Evolutionary conservation across 1,139 yeast species (phyloP).

Genomic region (Zygosaccharomyces sapae): DNA sequence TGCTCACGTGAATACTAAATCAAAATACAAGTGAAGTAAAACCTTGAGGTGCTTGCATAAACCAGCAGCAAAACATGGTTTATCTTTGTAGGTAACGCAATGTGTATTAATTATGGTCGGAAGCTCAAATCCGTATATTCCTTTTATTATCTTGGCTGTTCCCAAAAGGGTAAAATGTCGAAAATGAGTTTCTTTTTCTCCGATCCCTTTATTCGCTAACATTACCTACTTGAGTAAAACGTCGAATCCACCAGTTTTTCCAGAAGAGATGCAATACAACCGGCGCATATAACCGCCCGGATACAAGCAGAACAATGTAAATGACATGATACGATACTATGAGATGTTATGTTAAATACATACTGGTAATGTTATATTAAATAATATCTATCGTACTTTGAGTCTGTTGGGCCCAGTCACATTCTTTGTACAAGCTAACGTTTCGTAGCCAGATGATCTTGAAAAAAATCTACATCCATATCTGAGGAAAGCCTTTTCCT

Average conservation of each 20-base stretch:
- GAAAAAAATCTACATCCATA: conserved; percentile 29
- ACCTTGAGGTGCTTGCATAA: background rate
- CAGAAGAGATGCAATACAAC: background rate
- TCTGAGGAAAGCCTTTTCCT: conserved; percentile 28
- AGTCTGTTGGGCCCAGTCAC: background rate
- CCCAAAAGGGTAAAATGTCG: conserved; percentile 5
- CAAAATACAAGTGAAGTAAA: background rate
- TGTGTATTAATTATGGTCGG: background rate
- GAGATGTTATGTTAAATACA: too few relatives aligned
- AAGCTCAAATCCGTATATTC: background rate
- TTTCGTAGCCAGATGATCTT: conserved; percentile 20
- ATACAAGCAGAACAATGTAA: background rate
- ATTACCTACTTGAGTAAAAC: background rate
- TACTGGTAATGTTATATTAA: background rate
- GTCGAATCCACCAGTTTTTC: background rate
- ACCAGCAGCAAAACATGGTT: background rate
- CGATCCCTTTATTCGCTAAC: background rate
- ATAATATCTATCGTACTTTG: background rate
- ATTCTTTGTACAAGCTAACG: conserved; percentile 10
- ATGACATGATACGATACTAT: background rate
- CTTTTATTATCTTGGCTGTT: background rate
- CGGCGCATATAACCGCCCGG: background rate
- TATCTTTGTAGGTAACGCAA: background rate
- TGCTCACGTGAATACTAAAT: background rate
- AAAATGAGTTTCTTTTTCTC: background rate